Evolutionary conservation across 148 eudicot species (phyloP), one percentile per base, ranked within the genome.

Genomic region (Silene latifolia): DNA sequence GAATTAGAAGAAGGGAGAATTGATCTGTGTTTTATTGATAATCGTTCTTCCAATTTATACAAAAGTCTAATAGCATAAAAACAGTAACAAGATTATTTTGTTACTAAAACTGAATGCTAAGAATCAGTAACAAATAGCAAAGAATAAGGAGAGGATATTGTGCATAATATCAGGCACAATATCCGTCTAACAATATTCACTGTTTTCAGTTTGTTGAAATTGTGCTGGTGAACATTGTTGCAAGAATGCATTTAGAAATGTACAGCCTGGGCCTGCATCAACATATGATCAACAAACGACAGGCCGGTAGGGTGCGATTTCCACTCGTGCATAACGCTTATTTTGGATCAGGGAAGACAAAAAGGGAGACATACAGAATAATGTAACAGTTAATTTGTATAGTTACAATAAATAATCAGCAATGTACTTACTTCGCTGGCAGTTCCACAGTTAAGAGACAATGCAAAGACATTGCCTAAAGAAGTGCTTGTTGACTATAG

Each of bases 371-470:
- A 44, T 42, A 67, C 54, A 44, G 47, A 23, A 19, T n/a, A 20
- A 9, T n/a, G 48, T 1, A 66, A 18, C 47, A 29, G n/a, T 32
- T 65, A n/a, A 65, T 27, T 13, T 7, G 8, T 25, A 47, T 72
- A 23, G 13, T 39, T 54, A 21, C 3, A 29, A 39, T 39, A 7
- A 63, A 62, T 25, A 24, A 14, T 63, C 39, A 25, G n/a, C 25
- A 39, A 21, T 65, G 47, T 14, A 57, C 58, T 14, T 64, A 21
- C 66, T 27, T 70, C 44, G 81, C 79, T 78, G 79, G 73, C 72
- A 65, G 67, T 39, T 39, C 44, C 44, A 39, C 9, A 39, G 44
- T 39, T 39, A 63, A 60, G 80, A 73, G 75, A 74, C 84, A 77
- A 39, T 25, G 63, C 57, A 47, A 39, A 79, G 68, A 73, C 77